These are phyloP conservation scores for Pseudonectria foliicola DNA, from an alignment of 2,329 filamentous ascomycete species.

Conservation along the genomic window DNA sequence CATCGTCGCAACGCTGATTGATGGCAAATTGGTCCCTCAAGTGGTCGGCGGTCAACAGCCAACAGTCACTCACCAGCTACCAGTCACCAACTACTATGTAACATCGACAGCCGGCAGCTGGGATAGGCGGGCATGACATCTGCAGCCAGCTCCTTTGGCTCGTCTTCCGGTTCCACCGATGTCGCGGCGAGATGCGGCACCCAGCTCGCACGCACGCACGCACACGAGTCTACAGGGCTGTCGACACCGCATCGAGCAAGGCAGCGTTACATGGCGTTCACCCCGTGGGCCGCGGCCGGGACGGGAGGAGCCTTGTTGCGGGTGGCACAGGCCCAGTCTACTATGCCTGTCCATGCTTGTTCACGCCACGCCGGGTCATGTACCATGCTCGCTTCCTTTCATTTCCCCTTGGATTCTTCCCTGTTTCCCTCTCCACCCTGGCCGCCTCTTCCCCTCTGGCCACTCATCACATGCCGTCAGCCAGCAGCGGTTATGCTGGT, in stretches of 20 bases:
- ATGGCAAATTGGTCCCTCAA: too few relatives aligned
- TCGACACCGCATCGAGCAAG: too few relatives aligned
- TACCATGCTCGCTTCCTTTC: too few relatives aligned
- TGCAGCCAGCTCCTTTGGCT: not conserved
- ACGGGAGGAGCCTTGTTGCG: constrained; percentile 30
- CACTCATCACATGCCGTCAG: not conserved
- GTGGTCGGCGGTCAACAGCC: constrained; percentile 4
- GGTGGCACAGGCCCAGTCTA: constrained; percentile 11
- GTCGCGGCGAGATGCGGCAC: constrained; percentile 5
- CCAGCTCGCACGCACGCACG: not conserved
- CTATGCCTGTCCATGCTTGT: constrained; percentile 9
- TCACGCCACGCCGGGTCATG: too few relatives aligned
- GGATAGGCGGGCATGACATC: constrained; percentile 2
- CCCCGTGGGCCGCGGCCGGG: constrained; percentile 16
- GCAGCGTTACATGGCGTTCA: too few relatives aligned
- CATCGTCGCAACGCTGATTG: too few relatives aligned
- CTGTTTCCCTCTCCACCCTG: not conserved
- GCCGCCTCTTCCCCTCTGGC: not conserved
- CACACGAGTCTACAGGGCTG: too few relatives aligned
- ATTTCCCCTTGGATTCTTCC: not conserved
- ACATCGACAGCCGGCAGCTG: too few relatives aligned
- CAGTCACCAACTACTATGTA: too few relatives aligned
- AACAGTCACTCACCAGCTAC: too few relatives aligned
- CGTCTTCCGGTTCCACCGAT: constrained; percentile 5
- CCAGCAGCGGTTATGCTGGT: too few relatives aligned